Evolutionary conservation across 2,329 filamentous ascomycete species (phyloP).

Genomic region (Leptographium lundbergii): DNA sequence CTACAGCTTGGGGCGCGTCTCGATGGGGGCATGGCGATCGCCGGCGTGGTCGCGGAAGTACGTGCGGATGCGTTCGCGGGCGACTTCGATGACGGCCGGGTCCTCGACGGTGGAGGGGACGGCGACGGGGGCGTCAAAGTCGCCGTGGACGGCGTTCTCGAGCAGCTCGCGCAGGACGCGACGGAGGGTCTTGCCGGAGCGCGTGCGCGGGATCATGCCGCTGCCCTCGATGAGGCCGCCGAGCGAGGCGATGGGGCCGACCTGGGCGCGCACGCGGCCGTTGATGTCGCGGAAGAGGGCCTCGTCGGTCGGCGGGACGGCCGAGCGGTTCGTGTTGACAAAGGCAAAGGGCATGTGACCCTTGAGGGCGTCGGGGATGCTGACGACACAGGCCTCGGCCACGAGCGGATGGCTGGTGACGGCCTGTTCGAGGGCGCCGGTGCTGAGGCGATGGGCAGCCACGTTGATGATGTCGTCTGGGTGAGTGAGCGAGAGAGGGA

Average conservation of each 20-base stretch:
- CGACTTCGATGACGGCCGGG: constrained; percentile 57
- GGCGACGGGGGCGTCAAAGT: constrained; percentile 58
- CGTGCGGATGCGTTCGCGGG: constrained; percentile 55
- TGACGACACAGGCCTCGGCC: constrained; percentile 75
- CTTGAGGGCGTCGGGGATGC: constrained; percentile 75
- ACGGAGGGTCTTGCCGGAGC: constrained; percentile 82
- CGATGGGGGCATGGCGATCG: constrained; percentile 27
- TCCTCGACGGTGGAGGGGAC: constrained; percentile 85
- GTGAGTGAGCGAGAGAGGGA: not conserved
- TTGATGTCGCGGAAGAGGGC: constrained; percentile 52
- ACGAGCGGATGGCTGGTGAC: constrained; percentile 69
- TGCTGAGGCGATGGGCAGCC: constrained; percentile 83
- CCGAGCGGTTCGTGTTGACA: constrained; percentile 41
- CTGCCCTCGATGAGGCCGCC: constrained; percentile 77
- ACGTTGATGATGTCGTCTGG: constrained; percentile 86
- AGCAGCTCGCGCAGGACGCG: constrained; percentile 71
- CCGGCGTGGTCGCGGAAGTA: constrained; percentile 52
- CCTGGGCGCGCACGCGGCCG: constrained; percentile 59
- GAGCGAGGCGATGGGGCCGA: constrained; percentile 75
- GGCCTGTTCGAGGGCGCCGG: constrained; percentile 81
- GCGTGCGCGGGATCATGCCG: constrained; percentile 82
- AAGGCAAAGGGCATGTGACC: constrained; percentile 90
- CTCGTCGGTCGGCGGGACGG: constrained; percentile 27
- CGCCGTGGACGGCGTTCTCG: constrained; percentile 65
- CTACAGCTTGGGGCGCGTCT: constrained; percentile 38